Evolutionary conservation across 495 filamentous ascomycete genomes (phyloP).

Genomic region (Delitschia confertaspora): DNA sequence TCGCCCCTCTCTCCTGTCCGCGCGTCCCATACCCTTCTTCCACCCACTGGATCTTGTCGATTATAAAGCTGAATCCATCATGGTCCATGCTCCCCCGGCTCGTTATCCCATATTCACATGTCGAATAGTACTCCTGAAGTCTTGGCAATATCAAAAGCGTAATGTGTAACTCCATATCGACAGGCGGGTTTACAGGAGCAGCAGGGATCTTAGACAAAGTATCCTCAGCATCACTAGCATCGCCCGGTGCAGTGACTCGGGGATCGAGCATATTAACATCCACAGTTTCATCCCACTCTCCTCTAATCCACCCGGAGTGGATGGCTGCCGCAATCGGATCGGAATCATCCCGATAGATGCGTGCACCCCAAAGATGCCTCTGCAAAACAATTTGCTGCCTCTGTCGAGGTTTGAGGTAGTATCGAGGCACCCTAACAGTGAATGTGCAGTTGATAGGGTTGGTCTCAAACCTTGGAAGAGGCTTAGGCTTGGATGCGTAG

Average conservation of each 20-base stretch:
- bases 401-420: slow-evolving; percentile 56
- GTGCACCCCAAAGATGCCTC: slow-evolving; percentile 81
- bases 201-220: slow-evolving; percentile 39
- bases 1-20: slow-evolving; percentile 55
- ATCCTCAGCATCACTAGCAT: slow-evolving; percentile 28
- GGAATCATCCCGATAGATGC: slow-evolving; percentile 92
- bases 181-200: slow-evolving; percentile 45
- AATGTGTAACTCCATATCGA: slow-evolving; percentile 70
- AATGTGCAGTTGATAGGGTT: slow-evolving; percentile 79
- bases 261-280: slow-evolving; percentile 60
- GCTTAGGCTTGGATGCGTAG: slow-evolving; percentile 62
- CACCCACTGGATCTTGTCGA: slow-evolving; percentile 69
- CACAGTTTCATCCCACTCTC: slow-evolving; percentile 73
- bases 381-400: slow-evolving; percentile 74
- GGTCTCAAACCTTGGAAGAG: slow-evolving; percentile 67
- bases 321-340: slow-evolving; percentile 89
- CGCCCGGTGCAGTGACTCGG: slow-evolving; percentile 39
- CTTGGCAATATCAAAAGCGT: slow-evolving; percentile 72
- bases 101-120: slow-evolving; percentile 66
- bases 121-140: slow-evolving; percentile 65
- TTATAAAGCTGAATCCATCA: slow-evolving; percentile 83
- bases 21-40: slow-evolving; percentile 56
- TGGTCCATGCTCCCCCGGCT: slow-evolving; percentile 70
- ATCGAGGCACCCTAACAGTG: slow-evolving; percentile 74
- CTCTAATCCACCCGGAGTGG: slow-evolving; percentile 84